Percentiles rank a stretch among this genome's conserved stretches.
These are phyloP conservation scores for Phytophthora crassamura DNA, from an alignment of 352 stramenopile genomes.

Conservation along the genomic window DNA sequence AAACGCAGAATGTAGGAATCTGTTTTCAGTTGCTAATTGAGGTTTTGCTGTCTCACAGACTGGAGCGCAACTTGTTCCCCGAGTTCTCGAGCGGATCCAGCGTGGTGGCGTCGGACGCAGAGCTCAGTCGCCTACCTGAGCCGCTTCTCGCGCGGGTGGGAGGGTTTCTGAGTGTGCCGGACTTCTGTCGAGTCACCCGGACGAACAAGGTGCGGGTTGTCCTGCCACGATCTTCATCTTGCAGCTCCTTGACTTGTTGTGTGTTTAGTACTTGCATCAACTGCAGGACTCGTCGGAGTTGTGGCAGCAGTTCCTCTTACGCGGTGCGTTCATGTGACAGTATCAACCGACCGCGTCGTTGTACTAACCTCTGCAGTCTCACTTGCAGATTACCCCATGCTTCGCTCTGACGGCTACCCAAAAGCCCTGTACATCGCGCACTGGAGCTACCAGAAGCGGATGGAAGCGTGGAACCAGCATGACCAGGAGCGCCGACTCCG, in stretches of 20 bases:
- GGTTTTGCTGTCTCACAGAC: constrained; percentile 17
- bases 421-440: constrained; percentile 33
- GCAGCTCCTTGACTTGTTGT: constrained; percentile 3
- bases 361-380: constrained; percentile 1
- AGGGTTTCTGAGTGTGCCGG: constrained; percentile 36
- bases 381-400: constrained; percentile 29
- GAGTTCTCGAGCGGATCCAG: constrained; percentile 28
- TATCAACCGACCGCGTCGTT: neutral
- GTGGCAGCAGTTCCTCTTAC: constrained; percentile 39
- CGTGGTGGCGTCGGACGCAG: constrained; percentile 35
- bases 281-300: constrained; percentile 27
- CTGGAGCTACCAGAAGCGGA: constrained; percentile 22
- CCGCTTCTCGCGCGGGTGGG: constrained; percentile 34
- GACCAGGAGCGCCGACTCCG: constrained; percentile 11
- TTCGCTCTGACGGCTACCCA: neutral
- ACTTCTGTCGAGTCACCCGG: constrained; percentile 44
- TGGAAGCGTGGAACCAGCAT: constrained; percentile 22
- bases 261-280: constrained; percentile 39
- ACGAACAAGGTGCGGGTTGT: constrained; percentile 42
- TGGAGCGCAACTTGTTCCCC: constrained; percentile 54
- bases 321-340: constrained; percentile 26
- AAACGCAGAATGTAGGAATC: no score
- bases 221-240: no score
- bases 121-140: constrained; percentile 50
- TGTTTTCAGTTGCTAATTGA: neutral